phyloP scores from a whole-genome alignment of 2,329 filamentous ascomycete species.

The Diaporthe nobilis region DNA sequence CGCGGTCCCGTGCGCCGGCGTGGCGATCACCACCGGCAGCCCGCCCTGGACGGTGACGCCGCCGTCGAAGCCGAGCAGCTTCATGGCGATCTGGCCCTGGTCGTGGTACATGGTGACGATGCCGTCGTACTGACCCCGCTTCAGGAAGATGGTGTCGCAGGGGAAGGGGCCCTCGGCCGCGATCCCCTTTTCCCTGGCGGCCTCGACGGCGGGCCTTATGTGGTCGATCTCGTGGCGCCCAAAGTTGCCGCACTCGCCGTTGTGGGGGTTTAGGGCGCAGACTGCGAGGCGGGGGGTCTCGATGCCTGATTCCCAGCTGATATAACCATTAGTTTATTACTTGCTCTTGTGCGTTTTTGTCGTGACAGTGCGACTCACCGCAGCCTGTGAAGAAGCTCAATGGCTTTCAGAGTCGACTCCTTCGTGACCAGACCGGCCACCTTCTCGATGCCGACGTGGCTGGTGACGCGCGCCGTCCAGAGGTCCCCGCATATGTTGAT shows the following conservation, averaged over 20 bases:
- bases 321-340: not conserved
- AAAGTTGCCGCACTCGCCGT: conserved; percentile 52
- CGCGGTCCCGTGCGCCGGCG: conserved; percentile 50
- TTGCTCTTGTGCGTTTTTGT: not conserved
- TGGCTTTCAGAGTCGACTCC: conserved; percentile 46
- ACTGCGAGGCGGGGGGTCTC: conserved; percentile 50
- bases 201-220: conserved; percentile 49
- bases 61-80: conserved; percentile 52
- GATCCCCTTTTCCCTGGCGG: conserved; percentile 47
- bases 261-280: conserved; percentile 53
- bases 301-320: conserved; percentile 51
- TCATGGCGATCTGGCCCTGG: conserved; percentile 54
- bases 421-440: conserved; percentile 49
- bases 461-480: conserved; percentile 52
- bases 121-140: conserved; percentile 50
- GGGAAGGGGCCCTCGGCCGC: conserved; percentile 51
- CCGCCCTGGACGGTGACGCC: conserved; percentile 53
- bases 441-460: conserved; percentile 51
- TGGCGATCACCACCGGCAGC: conserved; percentile 50
- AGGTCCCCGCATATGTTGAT: conserved; percentile 50
- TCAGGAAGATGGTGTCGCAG: conserved; percentile 53
- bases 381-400: conserved; percentile 48
- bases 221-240: conserved; percentile 52
- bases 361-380: conserved; percentile 39
- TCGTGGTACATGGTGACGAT: conserved; percentile 56